A percentile compares a stretch with the other conserved stretches of the same genome.
Evolutionary conservation across 129 eudicot genomes (phyloP).

Genomic region (Flaveria sonorensis): DNA sequence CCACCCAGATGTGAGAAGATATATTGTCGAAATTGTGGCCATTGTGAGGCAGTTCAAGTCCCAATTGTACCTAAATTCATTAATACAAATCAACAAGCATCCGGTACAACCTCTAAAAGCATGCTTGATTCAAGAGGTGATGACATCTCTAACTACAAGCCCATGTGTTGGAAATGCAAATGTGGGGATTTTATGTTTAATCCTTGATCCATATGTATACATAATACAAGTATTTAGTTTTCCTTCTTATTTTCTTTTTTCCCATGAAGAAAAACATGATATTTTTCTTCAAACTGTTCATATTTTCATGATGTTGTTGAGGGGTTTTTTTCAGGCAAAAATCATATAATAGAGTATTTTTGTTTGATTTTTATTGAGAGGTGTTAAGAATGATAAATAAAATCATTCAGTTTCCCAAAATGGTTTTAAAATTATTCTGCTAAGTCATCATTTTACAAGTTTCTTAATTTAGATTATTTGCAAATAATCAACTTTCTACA

Average conservation of each 20-base stretch:
- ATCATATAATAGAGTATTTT: too few species aligned
- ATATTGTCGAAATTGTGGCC: conserved; percentile 19
- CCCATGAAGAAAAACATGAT: too few species aligned
- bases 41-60: conserved; percentile 29
- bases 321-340: too few species aligned
- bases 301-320: too few species aligned
- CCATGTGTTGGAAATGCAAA: conserved; percentile 30
- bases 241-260: too few species aligned
- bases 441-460: not conserved
- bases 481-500: too few species aligned
- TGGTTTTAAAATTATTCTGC: not conserved
- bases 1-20: conserved; percentile 29
- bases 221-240: too few species aligned
- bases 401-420: too few species aligned
- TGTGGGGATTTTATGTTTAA: conserved; percentile 25
- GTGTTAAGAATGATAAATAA: too few species aligned
- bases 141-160: conserved; percentile 25
- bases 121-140: conserved; percentile 10
- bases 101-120: too few species aligned
- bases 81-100: not conserved
- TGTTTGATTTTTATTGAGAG: too few species aligned
- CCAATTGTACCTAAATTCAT: not conserved
- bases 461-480: not conserved
- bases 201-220: conserved; percentile 7
- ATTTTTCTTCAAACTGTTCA: too few species aligned